Evolutionary conservation across 1,284 basidiomycete species (phyloP).

Genomic region (Apiotrichum mycotoxinovorans): DNA sequence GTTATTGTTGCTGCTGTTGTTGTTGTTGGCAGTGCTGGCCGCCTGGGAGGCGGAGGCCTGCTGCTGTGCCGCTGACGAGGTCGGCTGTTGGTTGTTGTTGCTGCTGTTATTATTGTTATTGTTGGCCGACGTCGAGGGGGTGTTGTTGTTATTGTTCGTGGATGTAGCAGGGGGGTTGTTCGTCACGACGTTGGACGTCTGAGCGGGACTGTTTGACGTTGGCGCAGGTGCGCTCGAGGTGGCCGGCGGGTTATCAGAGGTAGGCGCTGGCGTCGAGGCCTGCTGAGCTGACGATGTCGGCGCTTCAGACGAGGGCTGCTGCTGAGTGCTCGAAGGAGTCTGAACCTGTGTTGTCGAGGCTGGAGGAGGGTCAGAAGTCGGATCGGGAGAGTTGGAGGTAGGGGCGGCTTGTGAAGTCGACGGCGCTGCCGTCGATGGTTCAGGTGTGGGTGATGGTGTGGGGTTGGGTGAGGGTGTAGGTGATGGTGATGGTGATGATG

Average conservation of each 20-base stretch:
- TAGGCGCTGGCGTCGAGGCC: background rate
- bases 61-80: too few species aligned
- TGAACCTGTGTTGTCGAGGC: background rate
- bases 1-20: background rate
- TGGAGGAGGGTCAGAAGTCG: background rate
- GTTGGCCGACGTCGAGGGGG: background rate
- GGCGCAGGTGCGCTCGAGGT: background rate
- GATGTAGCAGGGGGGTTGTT: background rate
- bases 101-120: background rate
- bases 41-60: too few species aligned
- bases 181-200: background rate
- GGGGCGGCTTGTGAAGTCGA: background rate
- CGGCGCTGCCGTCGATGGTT: background rate
- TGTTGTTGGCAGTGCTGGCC: too few species aligned
- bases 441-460: background rate
- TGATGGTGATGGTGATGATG: background rate
- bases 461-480: background rate
- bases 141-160: background rate
- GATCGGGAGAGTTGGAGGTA: background rate
- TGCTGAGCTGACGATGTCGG: background rate
- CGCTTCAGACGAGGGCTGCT: too few species aligned
- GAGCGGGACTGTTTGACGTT: background rate
- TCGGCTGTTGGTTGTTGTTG: background rate
- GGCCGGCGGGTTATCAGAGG: background rate
- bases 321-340: too few species aligned